Conservation (phyloP, 2,329 filamentous ascomycete species). For the Aspergillus thermomutatus region DNA sequence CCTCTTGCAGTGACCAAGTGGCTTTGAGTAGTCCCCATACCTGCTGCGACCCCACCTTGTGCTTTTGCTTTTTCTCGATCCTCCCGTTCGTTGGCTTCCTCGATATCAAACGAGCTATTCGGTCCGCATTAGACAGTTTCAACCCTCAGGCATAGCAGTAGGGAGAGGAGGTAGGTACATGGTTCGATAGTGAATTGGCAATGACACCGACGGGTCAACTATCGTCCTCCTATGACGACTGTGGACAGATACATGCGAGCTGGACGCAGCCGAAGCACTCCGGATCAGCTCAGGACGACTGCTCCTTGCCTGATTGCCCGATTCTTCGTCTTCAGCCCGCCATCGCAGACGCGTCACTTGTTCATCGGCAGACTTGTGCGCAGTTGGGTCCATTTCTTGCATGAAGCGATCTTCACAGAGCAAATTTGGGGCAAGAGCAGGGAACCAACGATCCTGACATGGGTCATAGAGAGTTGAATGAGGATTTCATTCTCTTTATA, state of each 20-base stretch:
- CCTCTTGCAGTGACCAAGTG: background rate
- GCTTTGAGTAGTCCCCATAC: slow-evolving; percentile 21
- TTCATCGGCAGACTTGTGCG: background rate
- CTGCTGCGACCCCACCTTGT: slow-evolving; percentile 46
- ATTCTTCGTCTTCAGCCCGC: slow-evolving; percentile 13
- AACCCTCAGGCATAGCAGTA: background rate
- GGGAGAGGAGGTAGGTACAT: slow-evolving; percentile 14
- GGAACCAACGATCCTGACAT: background rate
- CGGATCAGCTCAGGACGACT: background rate
- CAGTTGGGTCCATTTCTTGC: background rate
- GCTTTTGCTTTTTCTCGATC: slow-evolving; percentile 40
- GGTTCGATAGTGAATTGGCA: slow-evolving; percentile 32
- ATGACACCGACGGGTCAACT: slow-evolving; percentile 23
- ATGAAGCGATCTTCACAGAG: background rate
- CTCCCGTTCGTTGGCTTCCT: slow-evolving; percentile 51
- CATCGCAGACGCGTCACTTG: slow-evolving; percentile 9
- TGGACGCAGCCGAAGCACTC: slow-evolving; percentile 3
- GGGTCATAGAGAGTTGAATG: background rate
- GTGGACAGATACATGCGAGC: slow-evolving; percentile 11
- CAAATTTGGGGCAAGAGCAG: background rate
- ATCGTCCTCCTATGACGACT: slow-evolving; percentile 10
- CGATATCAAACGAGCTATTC: slow-evolving; percentile 53
- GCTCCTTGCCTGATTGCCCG: slow-evolving; percentile 1
- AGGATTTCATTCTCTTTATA: background rate
- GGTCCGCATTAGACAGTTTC: slow-evolving; percentile 5